Evolutionary conservation across 495 filamentous ascomycete species (phyloP), one percentile per base, ranked within the genome.

Genomic region (Lasiosphaeris hirsuta): DNA sequence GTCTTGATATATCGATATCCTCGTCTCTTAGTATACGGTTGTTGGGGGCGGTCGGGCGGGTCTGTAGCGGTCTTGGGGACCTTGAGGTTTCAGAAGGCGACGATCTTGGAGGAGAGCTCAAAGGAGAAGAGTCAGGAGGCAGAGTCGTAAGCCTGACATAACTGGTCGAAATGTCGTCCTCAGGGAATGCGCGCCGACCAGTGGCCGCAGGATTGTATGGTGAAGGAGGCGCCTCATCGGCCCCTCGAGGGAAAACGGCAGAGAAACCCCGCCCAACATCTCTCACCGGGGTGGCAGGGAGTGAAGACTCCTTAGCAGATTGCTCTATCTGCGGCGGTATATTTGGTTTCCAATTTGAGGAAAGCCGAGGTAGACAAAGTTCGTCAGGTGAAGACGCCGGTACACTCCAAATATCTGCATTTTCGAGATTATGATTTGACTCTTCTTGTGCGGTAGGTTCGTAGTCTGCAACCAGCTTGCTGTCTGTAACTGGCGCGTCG

Each of bases 1-100:
- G 63, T 7, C 62, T 57, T 14, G 54, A 36, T 13, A 51, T 14
- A 10, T 63, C 62, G 9, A 70, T 61, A 7, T 60, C 54, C 9
- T 57, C 52, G 13, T 56, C 51, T 4, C 10, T 18, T 7, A 47
- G 30, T 17, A 41, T 39, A 14, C 10, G 34, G 10, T 19, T 13
- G n/a, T 35, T 51, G n/a, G 59, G 18, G 30, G 36, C 34, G 13
- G 14, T 15, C 15, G 14, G 34, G 53, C 18, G 42, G 11, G 37
- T n/a, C 14, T 6, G 10, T 13, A 17, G 35, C 17, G 13, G 35
- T 8, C 30, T 42, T 34, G 23, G 37, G 15, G 52, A 37, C 39
- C 11, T 38, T 33, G 8, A 17, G 15, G 13, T 36, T 11, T 33
- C n/a, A 23, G 11, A 51, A 30, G 51, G 62, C 7, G 57, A 9